Evolutionary conservation across 306 rosid species (phyloP).

Genomic region (Acacia crassicarpa): DNA sequence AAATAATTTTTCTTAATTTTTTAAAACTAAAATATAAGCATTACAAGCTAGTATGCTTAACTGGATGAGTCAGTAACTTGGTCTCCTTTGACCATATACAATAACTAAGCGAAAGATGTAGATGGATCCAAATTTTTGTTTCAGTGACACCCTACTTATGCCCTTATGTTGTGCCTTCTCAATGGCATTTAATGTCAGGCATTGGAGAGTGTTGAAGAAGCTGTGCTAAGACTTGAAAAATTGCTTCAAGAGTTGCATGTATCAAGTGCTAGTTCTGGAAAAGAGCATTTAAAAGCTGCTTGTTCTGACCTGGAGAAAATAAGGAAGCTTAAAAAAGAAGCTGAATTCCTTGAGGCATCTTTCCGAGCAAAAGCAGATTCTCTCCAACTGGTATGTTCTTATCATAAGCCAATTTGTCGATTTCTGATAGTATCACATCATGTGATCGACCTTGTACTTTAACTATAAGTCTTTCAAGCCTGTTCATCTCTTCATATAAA

Average conservation of each 20-base stretch:
- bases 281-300: slow-evolving; percentile 95
- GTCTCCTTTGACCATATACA: background rate
- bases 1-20: background rate
- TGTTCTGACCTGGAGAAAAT: slow-evolving; percentile 98
- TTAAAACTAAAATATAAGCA: background rate
- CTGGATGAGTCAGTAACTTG: background rate
- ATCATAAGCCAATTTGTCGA: slow-evolving; percentile 13
- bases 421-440: slow-evolving; percentile 13
- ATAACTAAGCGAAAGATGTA: background rate
- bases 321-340: slow-evolving; percentile 93
- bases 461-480: slow-evolving; percentile 11
- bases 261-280: slow-evolving; percentile 80
- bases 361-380: slow-evolving; percentile 93
- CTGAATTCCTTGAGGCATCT: slow-evolving; percentile 95
- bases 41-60: background rate
- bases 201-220: slow-evolving; percentile 87
- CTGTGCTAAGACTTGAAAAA: slow-evolving; percentile 79
- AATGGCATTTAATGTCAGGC: slow-evolving; percentile 64
- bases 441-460: slow-evolving; percentile 11
- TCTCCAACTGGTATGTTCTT: slow-evolving; percentile 66
- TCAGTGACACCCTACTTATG: background rate
- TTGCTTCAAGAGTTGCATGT: slow-evolving; percentile 90
- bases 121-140: slow-evolving; percentile 21
- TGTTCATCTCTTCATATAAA: background rate
- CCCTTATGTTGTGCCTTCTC: slow-evolving; percentile 26